A percentile compares a stretch with the other conserved stretches of the same genome.
Evolutionary conservation across 805 yeast genomes (phyloP).

Genomic region (Candida arabinofermentans): DNA sequence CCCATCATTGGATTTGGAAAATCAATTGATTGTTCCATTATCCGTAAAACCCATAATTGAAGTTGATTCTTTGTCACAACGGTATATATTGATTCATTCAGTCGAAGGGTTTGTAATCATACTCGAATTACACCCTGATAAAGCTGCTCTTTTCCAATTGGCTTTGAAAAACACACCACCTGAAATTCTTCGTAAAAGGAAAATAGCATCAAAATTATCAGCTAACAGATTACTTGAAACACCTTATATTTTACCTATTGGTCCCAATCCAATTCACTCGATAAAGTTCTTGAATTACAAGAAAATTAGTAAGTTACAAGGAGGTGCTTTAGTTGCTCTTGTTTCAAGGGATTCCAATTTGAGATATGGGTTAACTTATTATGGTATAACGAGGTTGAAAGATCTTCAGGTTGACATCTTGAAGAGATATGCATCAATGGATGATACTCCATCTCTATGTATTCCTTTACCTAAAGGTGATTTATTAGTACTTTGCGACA

Average conservation of each 20-base stretch:
- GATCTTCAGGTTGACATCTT: slow-evolving; percentile 1
- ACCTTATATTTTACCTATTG: slow-evolving; percentile 14
- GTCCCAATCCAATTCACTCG: slow-evolving; percentile 10
- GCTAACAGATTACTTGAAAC: slow-evolving; percentile 15
- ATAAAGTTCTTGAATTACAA: slow-evolving; percentile 9
- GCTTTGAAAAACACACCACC: slow-evolving; percentile 16
- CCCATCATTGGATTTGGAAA: background rate
- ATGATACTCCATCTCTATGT: slow-evolving; percentile 11
- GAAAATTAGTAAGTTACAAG: background rate
- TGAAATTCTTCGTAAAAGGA: slow-evolving; percentile 11
- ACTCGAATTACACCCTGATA: slow-evolving; percentile 20
- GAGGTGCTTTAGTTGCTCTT: slow-evolving; percentile 14
- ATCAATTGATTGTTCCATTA: slow-evolving; percentile 1
- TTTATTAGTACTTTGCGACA: slow-evolving; percentile 16
- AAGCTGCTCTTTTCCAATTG: slow-evolving; percentile 12
- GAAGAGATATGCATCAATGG: slow-evolving; percentile 11
- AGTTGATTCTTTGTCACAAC: slow-evolving; percentile 18
- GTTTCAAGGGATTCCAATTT: slow-evolving; percentile 15
- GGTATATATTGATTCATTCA: slow-evolving; percentile 19
- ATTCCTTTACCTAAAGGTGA: slow-evolving; percentile 15
- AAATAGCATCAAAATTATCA: slow-evolving; percentile 6
- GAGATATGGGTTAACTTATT: slow-evolving; percentile 14
- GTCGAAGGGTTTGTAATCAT: slow-evolving; percentile 16
- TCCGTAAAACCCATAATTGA: slow-evolving; percentile 16
- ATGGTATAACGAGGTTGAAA: slow-evolving; percentile 6